Conservation (phyloP, 257 asterid genomes). For the Thymus mandschuricus region DNA sequence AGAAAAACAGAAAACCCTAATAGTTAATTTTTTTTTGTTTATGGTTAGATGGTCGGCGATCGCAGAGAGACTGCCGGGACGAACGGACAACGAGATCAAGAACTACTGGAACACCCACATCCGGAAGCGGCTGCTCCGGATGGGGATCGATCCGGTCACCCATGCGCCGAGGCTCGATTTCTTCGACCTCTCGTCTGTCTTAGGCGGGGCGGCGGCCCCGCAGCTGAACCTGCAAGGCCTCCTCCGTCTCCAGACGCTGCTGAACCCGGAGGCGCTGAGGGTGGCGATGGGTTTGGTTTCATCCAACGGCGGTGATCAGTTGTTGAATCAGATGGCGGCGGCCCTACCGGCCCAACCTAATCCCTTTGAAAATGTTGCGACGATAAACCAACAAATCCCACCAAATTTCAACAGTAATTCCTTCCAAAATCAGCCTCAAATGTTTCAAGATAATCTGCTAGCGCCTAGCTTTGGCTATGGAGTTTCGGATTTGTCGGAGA, state of each 20-base stretch:
- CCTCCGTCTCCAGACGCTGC: constrained; percentile 65
- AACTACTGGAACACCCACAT: constrained; percentile 90
- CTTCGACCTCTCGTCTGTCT: constrained; percentile 59
- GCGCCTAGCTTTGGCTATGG: constrained; percentile 26
- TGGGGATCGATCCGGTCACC: constrained; percentile 87
- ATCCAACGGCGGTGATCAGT: constrained; percentile 44
- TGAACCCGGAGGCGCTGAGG: constrained; percentile 63
- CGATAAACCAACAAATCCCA: constrained; percentile 44
- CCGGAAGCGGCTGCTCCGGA: constrained; percentile 67
- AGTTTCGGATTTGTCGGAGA: constrained; percentile 44
- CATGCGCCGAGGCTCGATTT: constrained; percentile 80
- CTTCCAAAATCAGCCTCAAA: constrained; percentile 25
- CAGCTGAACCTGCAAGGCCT: constrained; percentile 57
- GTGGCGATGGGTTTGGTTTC: constrained; percentile 49
- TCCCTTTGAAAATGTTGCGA: constrained; percentile 42
- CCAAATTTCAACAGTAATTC: constrained; percentile 35
- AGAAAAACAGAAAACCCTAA: neutral
- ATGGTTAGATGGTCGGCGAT: constrained; percentile 77
- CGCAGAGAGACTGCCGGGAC: constrained; percentile 77
- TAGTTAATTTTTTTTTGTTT: neutral
- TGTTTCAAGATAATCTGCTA: constrained; percentile 38
- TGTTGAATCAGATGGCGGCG: constrained; percentile 35
- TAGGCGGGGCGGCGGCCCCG: constrained; percentile 37
- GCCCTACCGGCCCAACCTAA: constrained; percentile 46
- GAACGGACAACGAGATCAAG: constrained; percentile 88